Evolutionary conservation across 73 alveolate species (phyloP).

Genomic region (Diophrys sp.): DNA sequence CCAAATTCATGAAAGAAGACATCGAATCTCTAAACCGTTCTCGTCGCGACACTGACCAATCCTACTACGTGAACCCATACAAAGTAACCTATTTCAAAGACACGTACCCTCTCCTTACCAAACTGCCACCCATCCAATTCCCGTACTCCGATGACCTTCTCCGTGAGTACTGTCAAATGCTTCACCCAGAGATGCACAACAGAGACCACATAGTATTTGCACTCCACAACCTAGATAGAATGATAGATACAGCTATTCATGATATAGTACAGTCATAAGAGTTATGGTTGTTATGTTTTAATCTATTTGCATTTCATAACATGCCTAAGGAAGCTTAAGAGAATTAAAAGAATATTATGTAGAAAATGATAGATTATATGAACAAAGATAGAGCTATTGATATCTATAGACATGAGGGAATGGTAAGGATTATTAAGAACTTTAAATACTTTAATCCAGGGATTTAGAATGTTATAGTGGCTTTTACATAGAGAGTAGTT

Average conservation of each 20-base stretch:
- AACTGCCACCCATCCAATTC: constrained; percentile 46
- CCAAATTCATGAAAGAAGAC: constrained; percentile 41
- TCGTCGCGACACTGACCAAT: constrained; percentile 22
- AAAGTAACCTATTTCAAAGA: constrained; percentile 54
- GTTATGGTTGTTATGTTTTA: constrained; percentile 29
- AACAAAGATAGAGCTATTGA: constrained; percentile 47
- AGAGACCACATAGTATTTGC: constrained; percentile 55
- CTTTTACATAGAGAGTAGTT: constrained; percentile 20
- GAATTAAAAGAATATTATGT: constrained; percentile 33
- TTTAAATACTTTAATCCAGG: constrained; percentile 24
- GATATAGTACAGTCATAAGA: constrained; percentile 40
- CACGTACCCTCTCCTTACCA: constrained; percentile 44
- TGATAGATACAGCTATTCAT: constrained; percentile 32
- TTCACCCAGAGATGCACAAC: constrained; percentile 52
- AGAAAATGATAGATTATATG: constrained; percentile 15
- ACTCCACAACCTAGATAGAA: constrained; percentile 48
- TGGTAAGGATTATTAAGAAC: constrained; percentile 29
- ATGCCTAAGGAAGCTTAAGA: constrained; percentile 53
- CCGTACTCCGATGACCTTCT: constrained; percentile 49
- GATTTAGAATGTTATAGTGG: constrained; percentile 15
- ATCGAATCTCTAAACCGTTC: constrained; percentile 36
- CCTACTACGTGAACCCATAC: constrained; percentile 45
- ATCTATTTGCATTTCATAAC: constrained; percentile 37
- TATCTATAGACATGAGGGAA: constrained; percentile 31
- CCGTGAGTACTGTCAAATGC: constrained; percentile 53